Evolutionary conservation across 2,329 filamentous ascomycete genomes (phyloP), one percentile per base, ranked within the genome.

Genomic region (Niveomyces coronatus): DNA sequence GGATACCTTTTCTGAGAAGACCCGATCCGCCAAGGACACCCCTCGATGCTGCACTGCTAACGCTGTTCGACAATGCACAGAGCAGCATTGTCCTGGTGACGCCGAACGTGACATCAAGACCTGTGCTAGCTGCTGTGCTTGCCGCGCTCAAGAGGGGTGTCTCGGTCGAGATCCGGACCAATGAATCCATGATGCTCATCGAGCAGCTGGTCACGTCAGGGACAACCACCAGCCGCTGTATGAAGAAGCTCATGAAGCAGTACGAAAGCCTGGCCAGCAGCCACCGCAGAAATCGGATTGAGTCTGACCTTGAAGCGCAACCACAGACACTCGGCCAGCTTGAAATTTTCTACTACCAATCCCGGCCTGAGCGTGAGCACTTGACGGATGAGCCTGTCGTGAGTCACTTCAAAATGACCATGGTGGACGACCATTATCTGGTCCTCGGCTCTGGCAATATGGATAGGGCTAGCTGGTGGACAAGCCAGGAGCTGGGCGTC

Each of bases 401-500:
- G 37, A 79, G 77, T 4, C 85, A 93, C 58, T 64, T 89, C 41
- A 93, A 93, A 57, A 68, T 87, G 52, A 81, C 76, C 1, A 68
- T 87, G 38, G 71, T 89, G 3, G 85, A 93, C 53, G 66, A 67
- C 1, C 65, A 76, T 44, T 74, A 77, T 15, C 65, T 79, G 2
- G 67, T 91, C 1, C 61, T 91, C 3, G 85, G 85, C 0, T 88
- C 82, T 14, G 85, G 84, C 1, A 93, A 93, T 53, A 76, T 88
- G 68, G 85, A 93, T 58, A 72, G 85, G 1, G 84, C 85, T 7
- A 88, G 82, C 53, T 91, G 83, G 82, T 88, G 76, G 58, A 91
- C 85, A 5, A 88, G 82, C 55, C 85, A 91, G 58, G 85, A 93
- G 59, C 62, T 91, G 16, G 85, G 85, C 1, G 64, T 91, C 20